These are phyloP conservation scores for Plasmodium inui DNA, from an alignment of 169 alveolate species.

Conservation along the genomic window DNA sequence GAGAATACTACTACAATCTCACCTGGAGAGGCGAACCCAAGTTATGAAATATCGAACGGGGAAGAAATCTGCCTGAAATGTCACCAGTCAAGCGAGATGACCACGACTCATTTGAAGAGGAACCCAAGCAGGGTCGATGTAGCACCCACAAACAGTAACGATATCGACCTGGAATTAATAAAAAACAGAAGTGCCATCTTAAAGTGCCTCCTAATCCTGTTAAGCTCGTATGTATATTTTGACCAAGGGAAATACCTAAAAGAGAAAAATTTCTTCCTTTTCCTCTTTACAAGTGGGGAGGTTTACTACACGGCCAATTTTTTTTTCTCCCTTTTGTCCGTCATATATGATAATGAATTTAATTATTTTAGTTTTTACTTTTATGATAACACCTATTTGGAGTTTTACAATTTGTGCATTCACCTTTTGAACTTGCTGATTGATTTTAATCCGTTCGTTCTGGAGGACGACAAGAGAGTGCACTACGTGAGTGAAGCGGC, in stretches of 20 bases:
- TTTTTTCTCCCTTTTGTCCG: conserved; percentile 37
- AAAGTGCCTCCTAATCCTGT: conserved; percentile 57
- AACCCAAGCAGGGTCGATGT: background rate
- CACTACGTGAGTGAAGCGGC: conserved; percentile 51
- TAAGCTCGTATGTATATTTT: conserved; percentile 66
- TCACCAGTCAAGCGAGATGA: background rate
- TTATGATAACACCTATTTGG: conserved; percentile 57
- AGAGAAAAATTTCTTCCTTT: conserved; percentile 56
- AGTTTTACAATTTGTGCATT: conserved; percentile 65
- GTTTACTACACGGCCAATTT: conserved; percentile 42
- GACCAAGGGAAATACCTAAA: conserved; percentile 45
- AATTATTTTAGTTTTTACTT: conserved; percentile 56
- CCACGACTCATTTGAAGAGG: too few relatives aligned
- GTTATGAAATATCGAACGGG: background rate
- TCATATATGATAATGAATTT: conserved; percentile 70
- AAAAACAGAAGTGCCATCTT: conserved; percentile 46
- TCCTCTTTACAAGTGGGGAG: conserved; percentile 73
- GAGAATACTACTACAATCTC: background rate
- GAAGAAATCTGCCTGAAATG: background rate
- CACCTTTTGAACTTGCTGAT: conserved; percentile 42
- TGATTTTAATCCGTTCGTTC: conserved; percentile 56
- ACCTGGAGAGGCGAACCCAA: background rate
- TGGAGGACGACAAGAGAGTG: conserved; percentile 17
- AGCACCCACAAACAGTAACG: background rate
- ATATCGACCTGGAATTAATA: conserved; percentile 34